These are phyloP conservation scores for Boletellus ananiceps DNA, from an alignment of 768 basidiomycete species.

Conservation along the genomic window DNA sequence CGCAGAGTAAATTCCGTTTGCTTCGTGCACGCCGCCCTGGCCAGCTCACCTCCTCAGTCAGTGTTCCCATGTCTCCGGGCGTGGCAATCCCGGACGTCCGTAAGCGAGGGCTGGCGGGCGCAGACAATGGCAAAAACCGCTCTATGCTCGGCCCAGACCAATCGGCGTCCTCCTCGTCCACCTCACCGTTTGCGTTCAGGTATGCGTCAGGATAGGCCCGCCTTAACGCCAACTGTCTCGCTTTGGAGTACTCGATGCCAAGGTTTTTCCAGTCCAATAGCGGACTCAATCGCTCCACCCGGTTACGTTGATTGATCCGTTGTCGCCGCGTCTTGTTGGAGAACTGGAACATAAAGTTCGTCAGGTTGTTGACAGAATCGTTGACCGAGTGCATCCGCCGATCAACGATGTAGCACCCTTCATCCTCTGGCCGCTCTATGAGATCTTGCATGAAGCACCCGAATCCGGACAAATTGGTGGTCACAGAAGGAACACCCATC, in stretches of 20 bases:
- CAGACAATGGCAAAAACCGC: constrained; percentile 60
- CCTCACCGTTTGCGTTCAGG: constrained; percentile 51
- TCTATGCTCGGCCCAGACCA: constrained; percentile 53
- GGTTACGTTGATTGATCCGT: constrained; percentile 97
- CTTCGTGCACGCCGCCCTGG: not conserved
- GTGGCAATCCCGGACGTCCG: constrained; percentile 74
- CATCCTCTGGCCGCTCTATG: constrained; percentile 90
- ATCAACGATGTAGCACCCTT: constrained; percentile 96
- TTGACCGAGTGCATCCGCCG: constrained; percentile 85
- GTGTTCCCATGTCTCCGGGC: constrained; percentile 88
- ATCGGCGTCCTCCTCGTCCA: constrained; percentile 40
- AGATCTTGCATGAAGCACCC: constrained; percentile 99
- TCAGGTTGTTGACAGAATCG: constrained; percentile 83
- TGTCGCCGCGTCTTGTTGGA: constrained; percentile 85
- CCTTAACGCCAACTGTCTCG: constrained; percentile 84
- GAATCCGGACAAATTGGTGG: constrained; percentile 96
- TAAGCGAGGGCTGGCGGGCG: constrained; percentile 85
- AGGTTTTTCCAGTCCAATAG: constrained; percentile 98
- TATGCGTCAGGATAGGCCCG: constrained; percentile 96
- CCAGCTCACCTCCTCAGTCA: constrained; percentile 70
- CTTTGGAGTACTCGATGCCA: constrained; percentile 95
- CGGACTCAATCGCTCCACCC: constrained; percentile 91
- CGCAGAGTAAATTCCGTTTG: not conserved
- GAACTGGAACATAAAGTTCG: constrained; percentile 72
- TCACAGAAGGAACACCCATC: constrained; percentile 98